Conservation (phyloP, 108 stramenopile species). For the Skeletonema potamos region DNA sequence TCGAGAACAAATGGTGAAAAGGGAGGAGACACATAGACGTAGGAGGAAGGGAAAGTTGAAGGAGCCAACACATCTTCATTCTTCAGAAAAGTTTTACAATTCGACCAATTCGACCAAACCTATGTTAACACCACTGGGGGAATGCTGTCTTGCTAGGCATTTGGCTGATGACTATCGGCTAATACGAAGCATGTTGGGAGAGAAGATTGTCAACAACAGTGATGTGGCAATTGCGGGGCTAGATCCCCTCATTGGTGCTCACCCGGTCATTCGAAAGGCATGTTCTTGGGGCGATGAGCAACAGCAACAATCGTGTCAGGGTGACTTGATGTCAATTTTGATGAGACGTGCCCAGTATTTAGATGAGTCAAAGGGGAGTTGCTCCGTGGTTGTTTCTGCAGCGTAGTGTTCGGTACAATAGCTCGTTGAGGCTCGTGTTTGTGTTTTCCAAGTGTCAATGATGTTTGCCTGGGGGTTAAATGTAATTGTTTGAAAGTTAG, state of each 20-base stretch:
- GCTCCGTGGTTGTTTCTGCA: neutral
- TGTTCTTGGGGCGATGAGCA: conserved; percentile 16
- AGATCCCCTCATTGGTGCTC: conserved; percentile 3
- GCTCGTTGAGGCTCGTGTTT: too few species aligned
- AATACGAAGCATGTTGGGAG: conserved; percentile 21
- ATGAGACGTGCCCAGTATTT: conserved; percentile 1
- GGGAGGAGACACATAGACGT: neutral
- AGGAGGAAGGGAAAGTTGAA: neutral
- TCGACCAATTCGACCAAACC: neutral
- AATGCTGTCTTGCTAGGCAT: conserved; percentile 22
- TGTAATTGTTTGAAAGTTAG: neutral
- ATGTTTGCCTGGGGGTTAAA: too few species aligned
- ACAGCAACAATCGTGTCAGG: conserved; percentile 11
- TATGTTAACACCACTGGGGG: conserved; percentile 4
- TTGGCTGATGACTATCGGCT: conserved; percentile 15
- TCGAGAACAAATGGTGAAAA: neutral
- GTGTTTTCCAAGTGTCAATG: too few species aligned
- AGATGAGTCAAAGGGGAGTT: neutral
- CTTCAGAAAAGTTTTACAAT: neutral
- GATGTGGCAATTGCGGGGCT: conserved; percentile 3
- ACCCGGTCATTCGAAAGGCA: conserved; percentile 12
- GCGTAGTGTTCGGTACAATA: neutral
- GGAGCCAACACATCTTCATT: neutral
- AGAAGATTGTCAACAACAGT: neutral
- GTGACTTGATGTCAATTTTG: conserved; percentile 19